Conservation (phyloP, 352 stramenopile genomes). For the Hyaloperonospora brassicae region DNA sequence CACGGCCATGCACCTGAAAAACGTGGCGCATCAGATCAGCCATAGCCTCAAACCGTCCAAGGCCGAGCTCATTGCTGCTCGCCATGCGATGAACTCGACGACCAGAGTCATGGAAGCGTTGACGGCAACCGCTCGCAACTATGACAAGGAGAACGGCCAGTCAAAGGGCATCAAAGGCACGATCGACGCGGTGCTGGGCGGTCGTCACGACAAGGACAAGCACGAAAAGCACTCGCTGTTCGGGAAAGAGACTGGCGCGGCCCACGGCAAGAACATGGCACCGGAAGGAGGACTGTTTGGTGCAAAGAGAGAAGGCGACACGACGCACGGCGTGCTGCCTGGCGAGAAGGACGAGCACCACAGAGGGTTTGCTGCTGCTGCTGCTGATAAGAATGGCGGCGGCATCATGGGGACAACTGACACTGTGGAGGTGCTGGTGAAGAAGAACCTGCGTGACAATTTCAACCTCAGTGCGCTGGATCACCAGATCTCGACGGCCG, state of each 20-base stretch:
- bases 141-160: conserved; percentile 22
- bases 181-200: conserved; percentile 16
- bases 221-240: conserved; percentile 9
- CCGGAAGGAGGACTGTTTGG: conserved; percentile 6
- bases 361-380: too few species aligned
- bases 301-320: not conserved
- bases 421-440: conserved; percentile 23
- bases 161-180: conserved; percentile 20
- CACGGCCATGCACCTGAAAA: conserved; percentile 17
- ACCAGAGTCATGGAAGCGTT: conserved; percentile 15
- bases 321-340: not conserved
- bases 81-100: conserved; percentile 19
- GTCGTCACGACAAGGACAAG: conserved; percentile 6
- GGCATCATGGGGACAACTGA: conserved; percentile 18
- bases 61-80: conserved; percentile 13
- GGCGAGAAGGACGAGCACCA: conserved; percentile 2
- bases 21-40: conserved; percentile 17
- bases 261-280: not conserved
- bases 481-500: conserved; percentile 16
- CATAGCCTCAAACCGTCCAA: conserved; percentile 15
- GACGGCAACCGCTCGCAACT: conserved; percentile 19
- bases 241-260: not conserved
- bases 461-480: conserved; percentile 20
- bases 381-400: conserved; percentile 11
- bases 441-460: conserved; percentile 18